Evolutionary conservation across 164 flowering plant genomes (phyloP), one percentile per base, ranked within the genome.

Genomic region (Euptelea pleiosperma): DNA sequence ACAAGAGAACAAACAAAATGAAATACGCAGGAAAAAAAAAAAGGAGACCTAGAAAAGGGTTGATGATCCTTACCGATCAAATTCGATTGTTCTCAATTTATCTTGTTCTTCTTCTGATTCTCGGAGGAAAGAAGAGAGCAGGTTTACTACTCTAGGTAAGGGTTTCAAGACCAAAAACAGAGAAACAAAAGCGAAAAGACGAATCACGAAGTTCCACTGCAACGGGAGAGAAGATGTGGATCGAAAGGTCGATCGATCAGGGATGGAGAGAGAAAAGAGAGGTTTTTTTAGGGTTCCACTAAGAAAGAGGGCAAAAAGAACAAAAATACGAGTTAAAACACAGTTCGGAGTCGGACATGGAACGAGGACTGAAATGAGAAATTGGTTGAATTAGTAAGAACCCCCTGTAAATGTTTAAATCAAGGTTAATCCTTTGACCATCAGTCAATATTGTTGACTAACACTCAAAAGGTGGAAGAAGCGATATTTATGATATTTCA

Each of bases 151-250:
- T 18, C 6, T n/a, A 9, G 45, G 24, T 42, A n/a, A 42, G 45
- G 24, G n/a, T 42, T 42, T 16, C 18, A n/a, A 6, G 4, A 18
- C 24, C 4, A 42, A 4, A 16, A 42, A 18, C 45, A 42, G 45
- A 42, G 44, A 7, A 40, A 40, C n/a, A 5, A n/a, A n/a, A 37
- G n/a, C n/a, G 41, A 37, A n/a, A 14, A 4, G 41, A 37, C n/a
- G 41, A 37, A 37, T 37, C 41, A 37, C 41, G 41, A 37, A 37
- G 41, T 14, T 37, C n/a, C n/a, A n/a, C n/a, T n/a, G n/a, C n/a
- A n/a, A 14, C 11, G 41, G 14, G 41, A 40, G 44, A 40, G 44
- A 40, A 42, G 45, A 42, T 8, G 18, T 0, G 4, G 45, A 37
- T 10, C 14, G 45, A n/a, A 22, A 22, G 45, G 18, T 42, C 7